Base-by-base conservation (phyloP, 768 basidiomycete genomes). In the Roridomyces roridus region DNA sequence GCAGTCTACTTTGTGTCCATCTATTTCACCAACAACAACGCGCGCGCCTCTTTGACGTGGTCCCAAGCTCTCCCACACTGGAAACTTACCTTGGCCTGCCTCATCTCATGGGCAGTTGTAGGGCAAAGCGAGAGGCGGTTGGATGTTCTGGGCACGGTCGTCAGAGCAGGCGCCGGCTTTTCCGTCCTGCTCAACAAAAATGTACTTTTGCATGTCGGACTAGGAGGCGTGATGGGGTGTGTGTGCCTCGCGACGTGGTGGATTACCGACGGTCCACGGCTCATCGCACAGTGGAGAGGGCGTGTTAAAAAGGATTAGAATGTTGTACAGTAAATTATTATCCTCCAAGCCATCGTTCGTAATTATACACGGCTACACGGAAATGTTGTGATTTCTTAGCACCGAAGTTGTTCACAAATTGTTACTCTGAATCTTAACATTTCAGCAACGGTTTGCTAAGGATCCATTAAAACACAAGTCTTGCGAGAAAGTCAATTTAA, bases 1-100 rank as follows among this genome's bases (percentile, higher is more conserved):
- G 82, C 83, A 37, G 71, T 79, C 55, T 63, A 64, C 31, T 92
- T 88, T 67, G 71, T 75, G 14, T 66, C 67, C 5, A 56, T 56
- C 2, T 92, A 79, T 68, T 90, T 86, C 72, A 57, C 49, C 20
- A 59, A 49, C 4, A 57, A 62, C 10, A 40, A 40, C 18, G 55
- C 65, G 36, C 40, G 58, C 34, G 21, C 46, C 39, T 9, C 57
- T 14, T 51, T 76, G 46, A 62, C 31, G 4, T 74, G 67, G 71
- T 61, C 14, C 49, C 48, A 59, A 21, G 61, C 62, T 3, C 46
- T 75, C 5, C 77, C 77, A 0, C 48, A 64, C 1, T 51, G 60
- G 55, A 56, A 34, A 21, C 60, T 76, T 11, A 34, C 63, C 15
- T 28, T 68, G 0, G 63, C 55, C 20, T 65, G 64, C 15, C 45